Evolutionary conservation across 768 basidiomycete species (phyloP).

Genomic region (Tricholoma sp.): DNA sequence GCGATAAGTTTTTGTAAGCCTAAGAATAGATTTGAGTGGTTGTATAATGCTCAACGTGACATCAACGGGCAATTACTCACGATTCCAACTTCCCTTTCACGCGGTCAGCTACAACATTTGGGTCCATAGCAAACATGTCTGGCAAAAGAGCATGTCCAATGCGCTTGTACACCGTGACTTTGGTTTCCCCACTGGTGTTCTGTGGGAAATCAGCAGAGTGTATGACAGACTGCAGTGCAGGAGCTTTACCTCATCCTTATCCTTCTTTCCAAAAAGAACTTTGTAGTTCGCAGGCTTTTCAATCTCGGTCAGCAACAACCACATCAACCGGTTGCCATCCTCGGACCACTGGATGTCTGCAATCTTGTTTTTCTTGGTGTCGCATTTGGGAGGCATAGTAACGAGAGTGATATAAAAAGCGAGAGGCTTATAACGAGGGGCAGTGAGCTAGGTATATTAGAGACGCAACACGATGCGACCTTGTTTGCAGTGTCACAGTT

Average conservation of each 20-base stretch:
- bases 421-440: background rate
- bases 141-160: no score
- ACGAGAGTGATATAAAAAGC: background rate
- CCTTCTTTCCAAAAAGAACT: no score
- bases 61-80: no score
- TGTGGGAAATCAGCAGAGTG: background rate
- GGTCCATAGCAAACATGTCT: no score
- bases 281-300: constrained; percentile 14
- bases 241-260: constrained; percentile 8
- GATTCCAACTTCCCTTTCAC: no score
- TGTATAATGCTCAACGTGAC: no score
- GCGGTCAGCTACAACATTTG: no score
- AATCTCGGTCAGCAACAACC: constrained; percentile 10
- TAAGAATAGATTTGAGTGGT: no score
- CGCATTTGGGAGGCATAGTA: background rate
- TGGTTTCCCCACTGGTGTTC: no score
- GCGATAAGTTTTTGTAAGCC: no score
- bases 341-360: constrained; percentile 4
- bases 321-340: constrained; percentile 1
- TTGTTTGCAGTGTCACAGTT: background rate
- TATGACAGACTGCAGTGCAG: background rate
- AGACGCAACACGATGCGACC: background rate
- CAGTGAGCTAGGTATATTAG: background rate
- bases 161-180: no score
- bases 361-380: constrained; percentile 2